Evolutionary conservation across 129 eudicot species (phyloP).

Genomic region (Helianthus annuus): HanXRQr2.0-SUNRISE NC_035442.2:165067537-165068036

Average conservation of each 20-base stretch:
- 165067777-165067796: not conserved
- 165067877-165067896: slow-evolving; percentile 85
- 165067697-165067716: slow-evolving; percentile 8
- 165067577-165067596: not conserved
- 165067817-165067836: not conserved
- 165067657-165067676: not conserved
- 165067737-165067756: not conserved
- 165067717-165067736: not conserved
- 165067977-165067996: slow-evolving; percentile 94
- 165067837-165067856: not conserved
- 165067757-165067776: slow-evolving; percentile 3
- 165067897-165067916: slow-evolving; percentile 82
- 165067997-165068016: slow-evolving; percentile 50
- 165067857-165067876: slow-evolving; percentile 96
- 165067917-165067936: slow-evolving; percentile 93
- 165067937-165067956: slow-evolving; percentile 50
- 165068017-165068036: not conserved
- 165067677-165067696: not conserved
- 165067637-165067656: not conserved
- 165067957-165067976: slow-evolving; percentile 52
- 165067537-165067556: too few relatives aligned
- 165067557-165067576: not conserved
- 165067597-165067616: not conserved
- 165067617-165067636: not conserved
- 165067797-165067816: slow-evolving; percentile 21